Base-by-base conservation (phyloP, 2,329 filamentous ascomycete genomes). In the Harringtonia aguacate region DNA sequence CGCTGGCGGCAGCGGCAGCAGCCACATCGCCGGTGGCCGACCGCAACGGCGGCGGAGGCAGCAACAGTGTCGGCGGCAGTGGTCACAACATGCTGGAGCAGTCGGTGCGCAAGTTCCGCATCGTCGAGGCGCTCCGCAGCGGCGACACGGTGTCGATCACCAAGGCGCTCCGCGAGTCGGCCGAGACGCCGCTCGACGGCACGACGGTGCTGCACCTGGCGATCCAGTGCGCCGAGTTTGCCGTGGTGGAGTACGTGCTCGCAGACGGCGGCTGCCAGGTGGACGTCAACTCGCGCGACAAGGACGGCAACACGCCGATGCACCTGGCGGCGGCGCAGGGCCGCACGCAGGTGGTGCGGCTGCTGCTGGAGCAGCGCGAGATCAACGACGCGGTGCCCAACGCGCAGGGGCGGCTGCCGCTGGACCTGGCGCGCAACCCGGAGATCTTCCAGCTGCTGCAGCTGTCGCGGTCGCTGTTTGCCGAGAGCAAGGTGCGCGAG, bases 391-490 rank as follows among this genome's bases (percentile, higher is more conserved):
- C 88, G 8, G 70, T 94, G 39, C 70, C 81, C 44, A 98, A 98
- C 64, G 80, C 81, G 56, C 81, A 86, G 46, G 88, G 87, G 43
- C 87, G 89, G 56, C 76, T 88, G 4, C 81, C 92, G 6, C 76
- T 97, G 41, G 92, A 98, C 56, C 70, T 95, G 35, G 87, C 92
- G 5, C 81, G 89, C 33, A 95, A 81, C 22, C 87, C 92, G 1
- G 90, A 97, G 17, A 95, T 97, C 45, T 97, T 94, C 66, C 89
- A 97, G 64, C 82, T 90, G 56, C 73, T 98, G 42, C 92, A 98
- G 62, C 79, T 97, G 15, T 82, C 88, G 9, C 78, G 89, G 36
- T 94, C 89, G 5, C 70, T 95, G 41, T 97, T 90, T 60, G 82
- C 94, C 45, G 92, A 98, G 56, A 75, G 73, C 50, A 94, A 90